Evolutionary conservation across 225 moss, liverwort and hornwort species (phyloP).

Genomic region (Polytrichum commune): DNA sequence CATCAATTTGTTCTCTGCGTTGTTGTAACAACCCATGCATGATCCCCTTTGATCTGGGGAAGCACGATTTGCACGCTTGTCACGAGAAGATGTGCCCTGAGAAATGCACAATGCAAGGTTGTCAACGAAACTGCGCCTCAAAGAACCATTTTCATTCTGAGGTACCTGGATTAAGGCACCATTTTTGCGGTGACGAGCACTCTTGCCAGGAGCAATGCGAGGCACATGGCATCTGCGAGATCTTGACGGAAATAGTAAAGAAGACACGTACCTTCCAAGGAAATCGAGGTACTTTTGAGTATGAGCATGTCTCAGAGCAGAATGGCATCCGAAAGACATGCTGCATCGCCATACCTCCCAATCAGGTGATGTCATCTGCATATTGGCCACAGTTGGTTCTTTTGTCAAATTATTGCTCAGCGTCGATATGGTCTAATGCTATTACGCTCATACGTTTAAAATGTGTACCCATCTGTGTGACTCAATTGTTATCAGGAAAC

Average conservation of each 20-base stretch:
- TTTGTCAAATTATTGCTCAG: too few species aligned
- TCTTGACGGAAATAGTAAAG: constrained; percentile 39
- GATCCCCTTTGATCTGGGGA: constrained; percentile 17
- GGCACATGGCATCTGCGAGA: constrained; percentile 43
- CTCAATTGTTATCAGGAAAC: constrained; percentile 2
- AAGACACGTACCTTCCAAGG: constrained; percentile 23
- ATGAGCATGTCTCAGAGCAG: constrained; percentile 39
- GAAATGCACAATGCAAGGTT: constrained; percentile 34
- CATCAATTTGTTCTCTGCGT: constrained; percentile 20
- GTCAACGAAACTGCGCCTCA: constrained; percentile 30
- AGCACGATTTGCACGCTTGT: constrained; percentile 31
- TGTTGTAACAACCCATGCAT: constrained; percentile 32
- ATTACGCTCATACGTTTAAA: too few species aligned
- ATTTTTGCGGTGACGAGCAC: constrained; percentile 52
- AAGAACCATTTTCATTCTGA: constrained; percentile 42
- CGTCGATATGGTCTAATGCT: too few species aligned
- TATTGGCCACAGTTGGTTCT: too few species aligned
- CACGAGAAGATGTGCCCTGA: constrained; percentile 44
- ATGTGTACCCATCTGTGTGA: not conserved
- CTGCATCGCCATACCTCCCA: constrained; percentile 34
- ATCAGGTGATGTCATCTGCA: constrained; percentile 6
- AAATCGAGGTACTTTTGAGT: constrained; percentile 23
- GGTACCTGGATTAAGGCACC: not conserved
- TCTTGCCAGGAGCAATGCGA: constrained; percentile 43
- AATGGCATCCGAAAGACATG: constrained; percentile 41